Evolutionary conservation across 163 green algal species (phyloP).

Genomic region (Scenedesmus sp.): DNA sequence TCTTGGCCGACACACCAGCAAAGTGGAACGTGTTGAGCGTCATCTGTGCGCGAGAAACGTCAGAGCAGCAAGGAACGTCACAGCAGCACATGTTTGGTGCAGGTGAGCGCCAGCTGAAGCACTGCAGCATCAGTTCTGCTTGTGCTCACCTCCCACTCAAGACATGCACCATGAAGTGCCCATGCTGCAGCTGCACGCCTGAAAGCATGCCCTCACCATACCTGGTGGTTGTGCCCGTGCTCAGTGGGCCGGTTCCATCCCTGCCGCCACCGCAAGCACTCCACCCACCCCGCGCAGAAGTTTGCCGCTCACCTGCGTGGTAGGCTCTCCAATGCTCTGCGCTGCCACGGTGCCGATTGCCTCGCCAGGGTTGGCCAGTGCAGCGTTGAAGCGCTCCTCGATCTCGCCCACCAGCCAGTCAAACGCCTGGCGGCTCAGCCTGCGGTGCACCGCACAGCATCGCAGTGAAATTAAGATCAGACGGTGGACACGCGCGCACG

Average conservation of each 20-base stretch:
- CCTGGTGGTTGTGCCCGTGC: neutral
- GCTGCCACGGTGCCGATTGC: constrained; percentile 97
- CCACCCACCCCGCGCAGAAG: too few species aligned
- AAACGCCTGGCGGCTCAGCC: constrained; percentile 89
- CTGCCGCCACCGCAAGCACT: too few species aligned
- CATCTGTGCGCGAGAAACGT: constrained; percentile 87
- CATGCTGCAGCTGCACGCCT: neutral
- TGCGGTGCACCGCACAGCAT: constrained; percentile 32
- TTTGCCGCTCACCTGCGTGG: constrained; percentile 91
- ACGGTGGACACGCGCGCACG: too few species aligned
- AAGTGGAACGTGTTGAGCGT: constrained; percentile 99
- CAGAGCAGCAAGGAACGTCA: neutral
- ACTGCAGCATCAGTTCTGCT: neutral
- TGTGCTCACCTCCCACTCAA: neutral
- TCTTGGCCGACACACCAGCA: constrained; percentile 98
- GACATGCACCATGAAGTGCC: neutral
- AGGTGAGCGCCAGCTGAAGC: neutral
- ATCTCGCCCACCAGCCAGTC: constrained; percentile 96
- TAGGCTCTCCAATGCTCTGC: constrained; percentile 99
- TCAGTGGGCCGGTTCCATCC: too few species aligned
- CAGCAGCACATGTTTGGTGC: neutral
- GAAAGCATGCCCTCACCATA: neutral
- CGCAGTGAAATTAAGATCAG: neutral
- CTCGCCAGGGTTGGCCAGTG: constrained; percentile 85
- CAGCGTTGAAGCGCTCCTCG: constrained; percentile 83